Conservation (phyloP, 495 filamentous ascomycete species). For the Xylaria curta region DNA sequence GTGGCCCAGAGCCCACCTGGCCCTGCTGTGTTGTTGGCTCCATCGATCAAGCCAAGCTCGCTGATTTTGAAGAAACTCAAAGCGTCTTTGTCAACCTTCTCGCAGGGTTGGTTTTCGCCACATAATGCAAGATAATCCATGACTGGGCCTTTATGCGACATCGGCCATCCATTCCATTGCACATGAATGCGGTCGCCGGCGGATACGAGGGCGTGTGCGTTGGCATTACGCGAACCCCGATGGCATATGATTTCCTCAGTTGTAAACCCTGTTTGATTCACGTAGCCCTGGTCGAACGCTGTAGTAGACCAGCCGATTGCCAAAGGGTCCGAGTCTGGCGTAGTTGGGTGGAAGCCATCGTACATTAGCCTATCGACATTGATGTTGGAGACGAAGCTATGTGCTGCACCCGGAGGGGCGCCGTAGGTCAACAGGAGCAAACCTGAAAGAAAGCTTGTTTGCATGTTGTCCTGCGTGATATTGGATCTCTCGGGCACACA, state of each 20-base stretch:
- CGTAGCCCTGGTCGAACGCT: conserved; percentile 60
- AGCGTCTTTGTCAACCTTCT: conserved; percentile 65
- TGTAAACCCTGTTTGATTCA: conserved; percentile 53
- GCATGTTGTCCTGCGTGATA: neutral
- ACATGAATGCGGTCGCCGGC: conserved; percentile 63
- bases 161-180: conserved; percentile 72
- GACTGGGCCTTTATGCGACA: conserved; percentile 58
- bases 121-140: conserved; percentile 75
- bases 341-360: conserved; percentile 53
- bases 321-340: conserved; percentile 39
- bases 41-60: conserved; percentile 58
- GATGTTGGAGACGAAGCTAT: conserved; percentile 66
- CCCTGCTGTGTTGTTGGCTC: conserved; percentile 31
- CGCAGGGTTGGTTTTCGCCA: conserved; percentile 61
- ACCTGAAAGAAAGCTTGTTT: neutral
- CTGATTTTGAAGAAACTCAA: conserved; percentile 79
- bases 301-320: conserved; percentile 54
- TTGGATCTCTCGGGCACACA: neutral
- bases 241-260: conserved; percentile 72
- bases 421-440: conserved; percentile 1
- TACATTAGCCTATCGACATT: conserved; percentile 60
- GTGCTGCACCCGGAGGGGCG: conserved; percentile 40
- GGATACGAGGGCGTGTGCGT: conserved; percentile 57
- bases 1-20: conserved; percentile 57
- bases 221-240: conserved; percentile 58